Evolutionary conservation across 2,329 filamentous ascomycete genomes (phyloP).

Genomic region (Pestalotiopsis sp.): DNA sequence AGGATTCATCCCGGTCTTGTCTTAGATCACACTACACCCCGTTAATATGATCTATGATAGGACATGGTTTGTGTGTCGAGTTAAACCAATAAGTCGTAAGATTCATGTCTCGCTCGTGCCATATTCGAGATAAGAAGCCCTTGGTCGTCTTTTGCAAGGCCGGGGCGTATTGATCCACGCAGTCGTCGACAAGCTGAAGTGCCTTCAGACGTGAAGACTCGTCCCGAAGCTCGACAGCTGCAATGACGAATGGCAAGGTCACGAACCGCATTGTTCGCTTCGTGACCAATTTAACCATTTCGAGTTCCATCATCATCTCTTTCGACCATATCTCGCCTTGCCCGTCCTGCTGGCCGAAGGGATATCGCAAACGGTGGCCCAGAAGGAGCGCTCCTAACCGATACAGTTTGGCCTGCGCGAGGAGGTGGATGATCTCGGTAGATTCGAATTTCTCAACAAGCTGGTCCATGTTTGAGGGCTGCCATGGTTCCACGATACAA

Average conservation of each 20-base stretch:
- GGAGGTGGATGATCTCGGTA: slow-evolving; percentile 26
- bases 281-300: slow-evolving; percentile 22
- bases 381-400: slow-evolving; percentile 27
- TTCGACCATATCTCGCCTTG: slow-evolving; percentile 28
- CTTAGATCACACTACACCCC: not conserved
- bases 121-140: slow-evolving; percentile 26
- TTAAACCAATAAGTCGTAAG: slow-evolving; percentile 26
- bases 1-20: not conserved
- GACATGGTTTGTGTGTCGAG: slow-evolving; percentile 27
- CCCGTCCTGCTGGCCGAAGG: slow-evolving; percentile 25
- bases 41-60: slow-evolving; percentile 20
- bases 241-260: slow-evolving; percentile 29
- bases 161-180: slow-evolving; percentile 25
- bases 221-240: slow-evolving; percentile 26
- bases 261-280: slow-evolving; percentile 25
- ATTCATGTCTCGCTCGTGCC: slow-evolving; percentile 27
- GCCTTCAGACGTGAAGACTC: slow-evolving; percentile 17
- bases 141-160: slow-evolving; percentile 25
- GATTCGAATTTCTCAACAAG: slow-evolving; percentile 23
- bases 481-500: slow-evolving; percentile 24
- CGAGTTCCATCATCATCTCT: slow-evolving; percentile 29
- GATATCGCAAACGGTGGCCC: slow-evolving; percentile 25
- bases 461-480: slow-evolving; percentile 22
- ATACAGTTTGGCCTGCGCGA: slow-evolving; percentile 30
- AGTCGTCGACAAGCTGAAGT: slow-evolving; percentile 22